Evolutionary conservation across 2,329 filamentous ascomycete species (phyloP), one percentile per base, ranked within the genome.

Genomic region (Cladosporium velox): DNA sequence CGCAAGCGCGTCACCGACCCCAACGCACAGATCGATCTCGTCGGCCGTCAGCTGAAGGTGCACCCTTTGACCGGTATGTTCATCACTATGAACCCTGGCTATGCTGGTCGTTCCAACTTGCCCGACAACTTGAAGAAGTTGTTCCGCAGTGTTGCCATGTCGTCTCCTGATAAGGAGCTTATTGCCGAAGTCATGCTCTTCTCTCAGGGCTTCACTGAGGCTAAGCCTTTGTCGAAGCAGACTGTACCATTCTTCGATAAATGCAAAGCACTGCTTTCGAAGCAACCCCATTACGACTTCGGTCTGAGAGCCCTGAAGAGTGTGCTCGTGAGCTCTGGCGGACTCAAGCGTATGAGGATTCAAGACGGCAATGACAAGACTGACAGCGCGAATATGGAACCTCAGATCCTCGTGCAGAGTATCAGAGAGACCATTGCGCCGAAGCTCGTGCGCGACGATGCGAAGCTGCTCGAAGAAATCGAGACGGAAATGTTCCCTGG

Each of bases 161-260:
- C 95, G 12, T 99, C 98, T 80, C 95, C 95, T 0, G 96, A 99
- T 83, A 99, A 99, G 80, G 96, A 99, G 79, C 90, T 99, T 66
- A 99, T 99, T 80, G 93, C 95, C 41, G 95, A 99, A 82, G 95
- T 99, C 74, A 99, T 99, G 96, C 88, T 99, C 41, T 99, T 97
- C 85, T 99, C 96, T 0, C 95, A 99, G 79, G 95, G 95, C 75
- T 99, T 99, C 84, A 96, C 92, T 74, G 92, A 97, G 78, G 95
- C 95, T 41, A 99, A 98, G 81, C 84, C 90, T 67, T 84, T 99
- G 5, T 97, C 95, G 1, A 95, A 94, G 76, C 93, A 98, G 73
- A 96, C 94, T 0, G 95, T 99, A 28, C 96, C 95, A 0, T 99
- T 99, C 85, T 99, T 99, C 80, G 95, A 99, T 76, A 89, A 91